A percentile compares a stretch with the other conserved stretches of the same genome.
phyloP scores from a whole-genome alignment of 176 grass and related monocot species.

The Elaeis guineensis region DNA sequence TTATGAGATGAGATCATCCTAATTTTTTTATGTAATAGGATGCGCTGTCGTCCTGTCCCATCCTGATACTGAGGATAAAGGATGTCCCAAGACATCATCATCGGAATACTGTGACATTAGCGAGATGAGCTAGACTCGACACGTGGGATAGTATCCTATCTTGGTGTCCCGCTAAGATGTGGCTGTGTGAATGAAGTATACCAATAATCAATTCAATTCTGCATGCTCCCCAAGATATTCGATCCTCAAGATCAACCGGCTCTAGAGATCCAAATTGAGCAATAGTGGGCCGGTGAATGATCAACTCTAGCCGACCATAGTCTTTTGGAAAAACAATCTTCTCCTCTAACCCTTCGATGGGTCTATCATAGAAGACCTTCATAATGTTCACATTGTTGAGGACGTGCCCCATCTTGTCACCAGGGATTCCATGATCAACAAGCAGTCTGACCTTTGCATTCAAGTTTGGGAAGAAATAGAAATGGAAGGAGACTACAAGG shows the following conservation, averaged over 20 bases:
- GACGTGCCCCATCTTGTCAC: constrained; percentile 4
- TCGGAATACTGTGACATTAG: no score
- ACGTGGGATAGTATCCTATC: no score
- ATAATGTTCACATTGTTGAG: constrained; percentile 9
- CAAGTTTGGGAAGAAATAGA: not conserved
- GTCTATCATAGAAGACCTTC: constrained; percentile 17
- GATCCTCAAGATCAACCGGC: constrained; percentile 7
- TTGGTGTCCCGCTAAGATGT: no score
- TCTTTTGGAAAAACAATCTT: constrained; percentile 10
- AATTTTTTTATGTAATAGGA: no score
- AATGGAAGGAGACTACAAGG: not conserved
- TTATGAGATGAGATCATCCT: no score
- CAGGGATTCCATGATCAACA: constrained; percentile 6
- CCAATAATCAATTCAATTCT: no score
- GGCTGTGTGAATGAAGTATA: no score
- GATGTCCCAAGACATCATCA: no score
- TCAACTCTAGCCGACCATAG: not conserved
- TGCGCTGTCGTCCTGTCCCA: no score
- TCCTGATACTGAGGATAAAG: no score
- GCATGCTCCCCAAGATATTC: constrained; percentile 5
- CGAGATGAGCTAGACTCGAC: no score
- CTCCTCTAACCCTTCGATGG: constrained; percentile 7
- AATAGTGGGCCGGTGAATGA: constrained; percentile 2
- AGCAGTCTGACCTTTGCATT: not conserved
- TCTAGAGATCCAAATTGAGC: constrained; percentile 9